Base-by-base conservation (phyloP, 176 grass and related monocot species). In the Carex scoparia region DNA sequence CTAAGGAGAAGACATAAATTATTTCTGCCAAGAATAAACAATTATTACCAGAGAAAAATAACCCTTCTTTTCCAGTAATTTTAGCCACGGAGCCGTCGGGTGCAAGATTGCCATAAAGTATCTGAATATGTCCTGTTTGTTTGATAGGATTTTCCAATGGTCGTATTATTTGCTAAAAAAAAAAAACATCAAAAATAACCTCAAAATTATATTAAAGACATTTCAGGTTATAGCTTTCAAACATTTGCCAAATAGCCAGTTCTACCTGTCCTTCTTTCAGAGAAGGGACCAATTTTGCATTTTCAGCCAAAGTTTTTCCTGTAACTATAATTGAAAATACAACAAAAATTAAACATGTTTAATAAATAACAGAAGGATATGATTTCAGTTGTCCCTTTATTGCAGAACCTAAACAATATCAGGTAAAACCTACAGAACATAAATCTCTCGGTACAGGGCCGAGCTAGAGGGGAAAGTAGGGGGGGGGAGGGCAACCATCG, bases 41-140 rank as follows among this genome's bases (percentile, higher is more conserved):
- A 59, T n/a, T 56, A 88, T 78, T 88, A 86, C 95, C 95, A 84
- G 93, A 95, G 88, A 98, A 98, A 86, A 91, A 98, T 54, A 98
- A 42, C 49, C 95, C 95, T 88, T 98, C 95, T 93, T 98, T 98
- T 82, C 95, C 95, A 58, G 95, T 98, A 82, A 98, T 98, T 93
- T 98, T 98, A 81, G 95, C 95, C 37, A 98, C 95, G 71, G 95
- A 98, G 79, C 95, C 95, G 71, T 95, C 95, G 53, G 95, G 93
- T 84, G 95, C 95, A 91, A 98, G 86, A 86, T 98, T 98, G 10
- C 95, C 95, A 82, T 93, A 98, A 85, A 98, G 95, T 93, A 98
- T 94, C 86, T 98, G 95, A 84, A 98, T 92, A 73, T 98, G 95
- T n/a, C 95, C 95, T 73, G 93, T 98, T 86, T 91, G 86, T 87